These are phyloP conservation scores for Fusarium humuli DNA, from an alignment of 2,329 filamentous ascomycete genomes.

Conservation along the genomic window DNA sequence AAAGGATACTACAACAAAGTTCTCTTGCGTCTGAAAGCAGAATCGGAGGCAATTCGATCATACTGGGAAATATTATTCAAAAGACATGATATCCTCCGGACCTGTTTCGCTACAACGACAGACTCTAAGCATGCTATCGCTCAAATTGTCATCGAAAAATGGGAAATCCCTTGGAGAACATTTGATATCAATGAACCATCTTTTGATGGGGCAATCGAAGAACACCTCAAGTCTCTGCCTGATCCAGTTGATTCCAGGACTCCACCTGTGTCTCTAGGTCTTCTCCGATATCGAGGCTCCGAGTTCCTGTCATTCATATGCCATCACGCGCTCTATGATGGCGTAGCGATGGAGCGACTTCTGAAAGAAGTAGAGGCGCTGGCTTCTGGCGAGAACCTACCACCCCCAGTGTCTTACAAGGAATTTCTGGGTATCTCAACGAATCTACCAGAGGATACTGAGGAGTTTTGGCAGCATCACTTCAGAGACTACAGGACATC, in stretches of 20 bases:
- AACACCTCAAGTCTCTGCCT: conserved; percentile 56
- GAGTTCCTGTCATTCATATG: conserved; percentile 62
- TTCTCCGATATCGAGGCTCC: conserved; percentile 50
- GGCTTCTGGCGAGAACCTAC: conserved; percentile 61
- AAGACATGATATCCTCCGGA: conserved; percentile 82
- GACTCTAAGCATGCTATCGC: conserved; percentile 71
- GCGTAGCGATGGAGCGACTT: conserved; percentile 77
- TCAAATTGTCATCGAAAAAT: conserved; percentile 73
- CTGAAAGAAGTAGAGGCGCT: conserved; percentile 76
- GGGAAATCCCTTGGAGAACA: conserved; percentile 56
- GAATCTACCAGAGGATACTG: conserved; percentile 58
- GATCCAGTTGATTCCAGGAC: conserved; percentile 57
- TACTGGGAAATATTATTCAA: conserved; percentile 72
- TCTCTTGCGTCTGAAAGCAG: conserved; percentile 68
- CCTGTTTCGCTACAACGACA: conserved; percentile 77
- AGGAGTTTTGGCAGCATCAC: conserved; percentile 74
- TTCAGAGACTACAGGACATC: conserved; percentile 62
- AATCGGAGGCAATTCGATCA: conserved; percentile 61
- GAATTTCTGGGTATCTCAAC: conserved; percentile 72
- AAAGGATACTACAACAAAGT: conserved; percentile 79
- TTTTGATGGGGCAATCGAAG: conserved; percentile 53
- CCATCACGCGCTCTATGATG: conserved; percentile 91
- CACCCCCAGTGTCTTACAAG: conserved; percentile 66
- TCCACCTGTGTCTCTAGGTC: conserved; percentile 60
- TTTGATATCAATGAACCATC: conserved; percentile 49